These are phyloP conservation scores for Colletotrichum sojae DNA, from an alignment of 2,329 filamentous ascomycete species.

Conservation along the genomic window DNA sequence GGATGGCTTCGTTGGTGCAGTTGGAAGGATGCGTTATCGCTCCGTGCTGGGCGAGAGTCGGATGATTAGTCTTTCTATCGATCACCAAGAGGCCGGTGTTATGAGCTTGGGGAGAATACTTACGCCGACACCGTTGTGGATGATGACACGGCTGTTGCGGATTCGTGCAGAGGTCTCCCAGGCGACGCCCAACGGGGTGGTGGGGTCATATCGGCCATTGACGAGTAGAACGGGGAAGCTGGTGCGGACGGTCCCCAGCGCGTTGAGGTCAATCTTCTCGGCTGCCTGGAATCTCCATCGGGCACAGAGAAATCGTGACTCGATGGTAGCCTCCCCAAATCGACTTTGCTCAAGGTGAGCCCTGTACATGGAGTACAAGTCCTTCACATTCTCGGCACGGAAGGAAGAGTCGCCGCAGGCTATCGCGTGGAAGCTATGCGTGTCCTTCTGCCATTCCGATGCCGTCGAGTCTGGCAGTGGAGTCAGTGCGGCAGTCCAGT, in stretches of 20 bases:
- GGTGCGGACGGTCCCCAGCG: slow-evolving; percentile 2
- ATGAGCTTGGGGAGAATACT: neutral
- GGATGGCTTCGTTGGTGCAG: slow-evolving; percentile 1
- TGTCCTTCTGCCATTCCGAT: neutral
- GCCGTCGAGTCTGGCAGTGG: neutral
- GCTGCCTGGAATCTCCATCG: neutral
- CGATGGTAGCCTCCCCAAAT: neutral
- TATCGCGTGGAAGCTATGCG: neutral
- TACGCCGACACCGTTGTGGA: slow-evolving; percentile 5
- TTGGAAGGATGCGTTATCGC: neutral
- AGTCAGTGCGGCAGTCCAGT: neutral
- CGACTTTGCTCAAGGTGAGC: neutral
- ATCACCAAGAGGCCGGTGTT: no score
- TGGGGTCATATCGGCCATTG: slow-evolving; percentile 3
- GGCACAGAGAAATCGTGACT: neutral
- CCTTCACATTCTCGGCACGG: neutral
- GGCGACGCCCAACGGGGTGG: neutral
- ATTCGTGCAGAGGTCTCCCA: slow-evolving; percentile 5
- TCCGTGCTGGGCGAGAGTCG: neutral
- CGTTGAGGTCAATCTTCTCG: slow-evolving; percentile 8
- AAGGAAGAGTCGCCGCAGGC: slow-evolving; percentile 15
- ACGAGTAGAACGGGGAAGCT: slow-evolving; percentile 2
- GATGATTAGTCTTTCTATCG: neutral
- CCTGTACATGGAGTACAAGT: slow-evolving; percentile 9
- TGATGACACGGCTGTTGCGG: neutral